Evolutionary conservation across 2,329 filamentous ascomycete genomes (phyloP).

Genomic region (Nemania abortiva): DNA sequence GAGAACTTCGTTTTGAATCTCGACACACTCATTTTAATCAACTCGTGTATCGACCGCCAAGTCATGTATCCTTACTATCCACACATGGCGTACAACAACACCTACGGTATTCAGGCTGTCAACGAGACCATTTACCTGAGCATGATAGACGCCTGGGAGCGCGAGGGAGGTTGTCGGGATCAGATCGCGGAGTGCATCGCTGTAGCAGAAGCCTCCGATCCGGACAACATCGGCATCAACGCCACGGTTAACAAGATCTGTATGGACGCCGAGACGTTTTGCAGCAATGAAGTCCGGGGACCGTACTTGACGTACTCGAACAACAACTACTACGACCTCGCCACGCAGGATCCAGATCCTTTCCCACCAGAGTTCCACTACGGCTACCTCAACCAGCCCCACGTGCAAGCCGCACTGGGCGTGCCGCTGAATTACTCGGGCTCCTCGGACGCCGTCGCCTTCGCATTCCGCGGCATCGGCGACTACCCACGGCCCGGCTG

Average conservation of each 20-base stretch:
- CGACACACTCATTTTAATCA: conserved; percentile 65
- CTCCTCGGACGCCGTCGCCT: conserved; percentile 56
- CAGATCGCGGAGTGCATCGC: conserved; percentile 64
- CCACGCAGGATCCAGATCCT: conserved; percentile 62
- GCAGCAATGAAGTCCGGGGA: conserved; percentile 42
- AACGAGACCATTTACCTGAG: conserved; percentile 49
- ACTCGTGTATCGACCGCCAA: conserved; percentile 65
- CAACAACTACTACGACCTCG: conserved; percentile 69
- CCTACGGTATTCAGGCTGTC: conserved; percentile 46
- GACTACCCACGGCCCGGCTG: conserved; percentile 52
- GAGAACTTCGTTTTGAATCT: conserved; percentile 49
- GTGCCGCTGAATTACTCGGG: conserved; percentile 70
- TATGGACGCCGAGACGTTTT: conserved; percentile 46
- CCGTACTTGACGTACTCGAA: conserved; percentile 50
- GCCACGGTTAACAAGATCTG: conserved; percentile 60
- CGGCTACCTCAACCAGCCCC: conserved; percentile 68
- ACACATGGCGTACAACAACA: conserved; percentile 60
- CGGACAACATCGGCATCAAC: conserved; percentile 60
- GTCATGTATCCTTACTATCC: conserved; percentile 59
- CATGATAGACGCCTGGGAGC: conserved; percentile 51
- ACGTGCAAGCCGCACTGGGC: conserved; percentile 69
- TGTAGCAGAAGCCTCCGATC: conserved; percentile 61
- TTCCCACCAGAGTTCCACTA: conserved; percentile 65
- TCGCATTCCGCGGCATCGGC: conserved; percentile 57
- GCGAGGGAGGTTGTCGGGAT: conserved; percentile 63